phyloP scores from a whole-genome alignment of 441 rosid species.

The Erodium moschatum region DNA sequence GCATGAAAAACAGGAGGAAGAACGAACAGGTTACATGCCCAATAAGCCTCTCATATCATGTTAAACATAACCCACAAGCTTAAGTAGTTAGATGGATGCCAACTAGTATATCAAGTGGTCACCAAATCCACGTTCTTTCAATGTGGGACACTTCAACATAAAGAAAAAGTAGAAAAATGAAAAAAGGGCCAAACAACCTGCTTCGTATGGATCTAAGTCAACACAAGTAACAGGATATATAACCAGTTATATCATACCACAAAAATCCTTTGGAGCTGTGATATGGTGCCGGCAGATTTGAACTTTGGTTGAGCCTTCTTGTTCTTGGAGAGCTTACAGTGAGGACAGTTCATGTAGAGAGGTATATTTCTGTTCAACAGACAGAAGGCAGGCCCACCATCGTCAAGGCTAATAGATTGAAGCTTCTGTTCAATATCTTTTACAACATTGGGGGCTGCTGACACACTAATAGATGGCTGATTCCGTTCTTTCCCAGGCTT shows the following conservation, averaged over 20 bases:
- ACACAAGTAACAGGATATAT: constrained; percentile 15
- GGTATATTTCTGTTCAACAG: constrained; percentile 66
- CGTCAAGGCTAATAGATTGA: constrained; percentile 40
- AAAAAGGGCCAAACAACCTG: not conserved
- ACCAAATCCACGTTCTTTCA: too few species aligned
- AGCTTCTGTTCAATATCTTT: constrained; percentile 33
- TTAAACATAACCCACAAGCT: too few species aligned
- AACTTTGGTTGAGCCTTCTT: constrained; percentile 37
- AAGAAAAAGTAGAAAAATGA: not conserved
- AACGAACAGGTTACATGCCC: too few species aligned
- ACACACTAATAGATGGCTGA: constrained; percentile 24
- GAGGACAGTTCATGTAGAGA: constrained; percentile 57
- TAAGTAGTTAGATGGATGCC: too few species aligned
- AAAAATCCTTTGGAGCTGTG: constrained; percentile 76
- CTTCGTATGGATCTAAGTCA: constrained; percentile 13
- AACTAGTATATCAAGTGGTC: too few species aligned
- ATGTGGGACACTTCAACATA: not conserved
- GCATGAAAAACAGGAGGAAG: not conserved
- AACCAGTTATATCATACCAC: constrained; percentile 39
- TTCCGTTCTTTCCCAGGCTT: constrained; percentile 33
- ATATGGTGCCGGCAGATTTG: constrained; percentile 57
- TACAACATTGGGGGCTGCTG: constrained; percentile 25
- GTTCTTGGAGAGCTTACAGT: constrained; percentile 41
- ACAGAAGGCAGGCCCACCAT: constrained; percentile 41
- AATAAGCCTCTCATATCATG: too few species aligned